Evolutionary conservation across 176 grass and related monocot genomes (phyloP), one percentile per base, ranked within the genome.

Genomic region (Miscanthus lutarioriparius): DNA sequence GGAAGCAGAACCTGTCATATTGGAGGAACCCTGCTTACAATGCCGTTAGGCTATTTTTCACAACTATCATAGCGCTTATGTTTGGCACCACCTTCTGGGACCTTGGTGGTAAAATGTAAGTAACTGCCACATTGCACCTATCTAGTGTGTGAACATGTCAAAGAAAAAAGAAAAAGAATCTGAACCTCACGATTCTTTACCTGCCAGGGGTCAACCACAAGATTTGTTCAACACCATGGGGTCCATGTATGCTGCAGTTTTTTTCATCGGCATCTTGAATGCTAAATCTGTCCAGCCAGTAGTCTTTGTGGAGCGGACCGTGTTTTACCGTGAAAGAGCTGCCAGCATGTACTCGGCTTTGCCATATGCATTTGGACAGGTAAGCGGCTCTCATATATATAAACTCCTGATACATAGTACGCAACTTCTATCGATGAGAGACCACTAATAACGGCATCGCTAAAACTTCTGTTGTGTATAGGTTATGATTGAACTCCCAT

Each of bases 341-440:
- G 95, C 95, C 0, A 92, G 92, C 39, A 91, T 97, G 95, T 97
- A 95, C 25, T 94, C 87, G 6, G 92, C 95, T 63, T 89, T 97
- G 70, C 92, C 95, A 33, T 97, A 97, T 56, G 95, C 95, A 88
- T 97, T 97, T 80, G 95, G 87, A 70, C 95, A 97, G 84, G 95
- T 93, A 83, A 85, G 49, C 70, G 30, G 23, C 86, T 65, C 26
- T 81, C 73, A 25, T 75, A n/a, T n/a, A n/a, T n/a, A 40, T 70
- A 16, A 47, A 27, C 83, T 58, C 12, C 28, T 20, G 10, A 26
- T 11, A 17, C 3, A 3, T 2, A 13, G 43, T 19, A 41, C 40
- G n/a, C n/a, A n/a, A n/a, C 30, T 2, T 37, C 33, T 22, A 20
- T 47, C 59, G 75, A 80, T 43, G 25, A n/a, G 38, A 72, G 25